phyloP scores from a whole-genome alignment of 495 filamentous ascomycete species.

The Neurospora tetraspora region DNA sequence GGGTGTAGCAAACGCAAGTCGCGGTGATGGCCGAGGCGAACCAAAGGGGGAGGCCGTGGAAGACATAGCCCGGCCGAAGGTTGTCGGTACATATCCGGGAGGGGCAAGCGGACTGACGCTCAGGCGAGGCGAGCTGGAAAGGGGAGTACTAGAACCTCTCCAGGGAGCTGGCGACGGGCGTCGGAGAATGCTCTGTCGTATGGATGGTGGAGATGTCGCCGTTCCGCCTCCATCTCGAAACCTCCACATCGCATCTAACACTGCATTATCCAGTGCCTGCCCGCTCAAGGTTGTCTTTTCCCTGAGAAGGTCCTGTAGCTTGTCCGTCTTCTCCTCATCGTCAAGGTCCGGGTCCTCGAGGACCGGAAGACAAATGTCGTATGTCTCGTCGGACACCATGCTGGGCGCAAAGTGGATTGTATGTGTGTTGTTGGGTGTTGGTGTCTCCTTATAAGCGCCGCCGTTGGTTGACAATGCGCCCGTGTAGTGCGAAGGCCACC shows the following conservation, averaged over 20 bases:
- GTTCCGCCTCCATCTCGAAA: slow-evolving; percentile 69
- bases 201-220: slow-evolving; percentile 64
- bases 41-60: slow-evolving; percentile 82
- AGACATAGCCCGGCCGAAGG: slow-evolving; percentile 62
- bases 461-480: slow-evolving; percentile 1
- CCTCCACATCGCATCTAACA: slow-evolving; percentile 87
- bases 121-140: slow-evolving; percentile 64
- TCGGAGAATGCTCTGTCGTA: slow-evolving; percentile 81
- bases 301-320: slow-evolving; percentile 74
- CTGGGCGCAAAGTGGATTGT: slow-evolving; percentile 8
- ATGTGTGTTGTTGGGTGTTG: too few species aligned
- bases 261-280: slow-evolving; percentile 74
- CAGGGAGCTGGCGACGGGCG: slow-evolving; percentile 88
- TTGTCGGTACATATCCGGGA: slow-evolving; percentile 70
- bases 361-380: slow-evolving; percentile 81
- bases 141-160: slow-evolving; percentile 70
- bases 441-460: not conserved
- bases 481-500: slow-evolving; percentile 1
- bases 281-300: slow-evolving; percentile 68
- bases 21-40: slow-evolving; percentile 86
- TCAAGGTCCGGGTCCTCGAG: slow-evolving; percentile 74
- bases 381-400: slow-evolving; percentile 89
- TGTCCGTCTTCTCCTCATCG: slow-evolving; percentile 94
- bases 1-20: slow-evolving; percentile 81
- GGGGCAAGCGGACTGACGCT: slow-evolving; percentile 73